Evolutionary conservation across 768 basidiomycete genomes (phyloP).

Genomic region (Phaeotremella fagi): DNA sequence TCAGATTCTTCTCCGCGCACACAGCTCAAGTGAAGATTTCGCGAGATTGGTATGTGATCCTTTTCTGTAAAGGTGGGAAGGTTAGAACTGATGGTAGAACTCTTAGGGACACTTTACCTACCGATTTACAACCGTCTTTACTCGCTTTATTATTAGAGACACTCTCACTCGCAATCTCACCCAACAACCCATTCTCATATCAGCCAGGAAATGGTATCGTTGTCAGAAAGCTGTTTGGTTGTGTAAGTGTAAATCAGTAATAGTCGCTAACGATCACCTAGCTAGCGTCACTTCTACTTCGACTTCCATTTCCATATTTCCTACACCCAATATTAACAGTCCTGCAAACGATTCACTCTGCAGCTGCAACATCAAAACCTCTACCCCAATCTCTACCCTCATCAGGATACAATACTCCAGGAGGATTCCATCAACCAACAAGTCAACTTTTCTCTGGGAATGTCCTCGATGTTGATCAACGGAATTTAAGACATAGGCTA

Average conservation of each 20-base stretch:
- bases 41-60: conserved; percentile 67
- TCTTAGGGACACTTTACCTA: conserved; percentile 68
- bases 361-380: conserved; percentile 57
- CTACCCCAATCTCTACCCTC: conserved; percentile 28
- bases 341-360: conserved; percentile 59
- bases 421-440: background rate
- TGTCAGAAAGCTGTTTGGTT: conserved; percentile 79
- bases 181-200: conserved; percentile 48
- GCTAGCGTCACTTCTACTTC: conserved; percentile 66
- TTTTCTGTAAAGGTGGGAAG: too few species aligned
- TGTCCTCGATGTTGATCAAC: background rate
- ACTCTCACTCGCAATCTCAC: conserved; percentile 57
- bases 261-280: conserved; percentile 59
- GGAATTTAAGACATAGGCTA: conserved; percentile 8
- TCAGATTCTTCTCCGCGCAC: conserved; percentile 93
- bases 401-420: conserved; percentile 38
- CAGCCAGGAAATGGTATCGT: conserved; percentile 64
- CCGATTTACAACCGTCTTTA: conserved; percentile 58
- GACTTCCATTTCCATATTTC: conserved; percentile 58
- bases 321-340: conserved; percentile 70
- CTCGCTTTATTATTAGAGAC: conserved; percentile 66
- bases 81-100: background rate
- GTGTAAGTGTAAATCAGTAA: conserved; percentile 55
- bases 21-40: conserved; percentile 91
- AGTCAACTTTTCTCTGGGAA: background rate